phyloP scores from a whole-genome alignment of 495 filamentous ascomycete genomes.

The Filosporella fistucella region DNA sequence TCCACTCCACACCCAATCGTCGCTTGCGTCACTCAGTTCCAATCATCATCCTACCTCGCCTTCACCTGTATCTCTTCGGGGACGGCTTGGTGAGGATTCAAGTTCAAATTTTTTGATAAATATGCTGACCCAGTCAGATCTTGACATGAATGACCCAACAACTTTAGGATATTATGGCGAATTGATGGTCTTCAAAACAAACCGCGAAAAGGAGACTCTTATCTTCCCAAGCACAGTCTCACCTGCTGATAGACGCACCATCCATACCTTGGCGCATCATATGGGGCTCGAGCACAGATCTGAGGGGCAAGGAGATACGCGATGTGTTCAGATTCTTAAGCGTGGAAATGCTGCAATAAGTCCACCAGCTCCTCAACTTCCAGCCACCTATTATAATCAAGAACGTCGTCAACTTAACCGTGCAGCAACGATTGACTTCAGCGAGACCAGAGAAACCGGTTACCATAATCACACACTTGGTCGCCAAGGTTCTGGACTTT shows the following conservation, averaged over 20 bases:
- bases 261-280: constrained; percentile 92
- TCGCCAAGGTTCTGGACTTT: constrained; percentile 67
- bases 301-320: constrained; percentile 76
- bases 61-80: constrained; percentile 43
- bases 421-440: constrained; percentile 97
- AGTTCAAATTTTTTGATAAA: not conserved
- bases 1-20: constrained; percentile 75
- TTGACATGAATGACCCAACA: constrained; percentile 88
- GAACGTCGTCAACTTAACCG: constrained; percentile 80
- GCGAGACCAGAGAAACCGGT: constrained; percentile 73
- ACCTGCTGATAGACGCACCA: constrained; percentile 77
- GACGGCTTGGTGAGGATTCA: constrained; percentile 16
- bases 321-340: constrained; percentile 86
- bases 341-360: constrained; percentile 55
- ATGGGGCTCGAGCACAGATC: constrained; percentile 89
- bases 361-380: constrained; percentile 41
- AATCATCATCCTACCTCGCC: constrained; percentile 63
- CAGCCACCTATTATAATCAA: constrained; percentile 63
- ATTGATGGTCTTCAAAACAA: constrained; percentile 82
- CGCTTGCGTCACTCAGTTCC: constrained; percentile 77
- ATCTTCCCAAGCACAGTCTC: constrained; percentile 78
- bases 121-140: constrained; percentile 46
- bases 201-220: constrained; percentile 67
- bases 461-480: constrained; percentile 62
- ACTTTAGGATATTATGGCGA: constrained; percentile 86